Conservation (phyloP, 1,284 basidiomycete species). For the Laetiporus sulphureus region DNA sequence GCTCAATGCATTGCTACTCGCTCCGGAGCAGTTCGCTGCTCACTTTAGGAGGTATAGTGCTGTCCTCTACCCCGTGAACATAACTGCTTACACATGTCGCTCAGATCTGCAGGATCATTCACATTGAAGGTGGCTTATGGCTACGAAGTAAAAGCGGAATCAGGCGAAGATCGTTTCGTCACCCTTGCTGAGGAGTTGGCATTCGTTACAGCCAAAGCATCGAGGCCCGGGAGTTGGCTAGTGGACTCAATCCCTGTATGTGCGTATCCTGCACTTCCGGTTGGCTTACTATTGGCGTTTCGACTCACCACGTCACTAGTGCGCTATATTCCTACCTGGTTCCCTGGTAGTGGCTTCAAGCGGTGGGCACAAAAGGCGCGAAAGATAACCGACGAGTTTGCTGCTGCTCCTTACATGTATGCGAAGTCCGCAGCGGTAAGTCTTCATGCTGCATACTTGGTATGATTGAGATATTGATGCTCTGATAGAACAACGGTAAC, state of each 20-base stretch:
- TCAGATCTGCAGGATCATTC: slow-evolving; percentile 7
- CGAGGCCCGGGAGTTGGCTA: slow-evolving; percentile 11
- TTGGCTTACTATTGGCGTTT: too few relatives aligned
- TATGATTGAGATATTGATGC: background rate
- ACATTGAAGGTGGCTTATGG: slow-evolving; percentile 11
- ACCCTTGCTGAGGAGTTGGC: slow-evolving; percentile 9
- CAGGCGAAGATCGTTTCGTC: slow-evolving; percentile 6
- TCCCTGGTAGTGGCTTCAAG: slow-evolving; percentile 8
- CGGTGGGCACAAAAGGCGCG: slow-evolving; percentile 5
- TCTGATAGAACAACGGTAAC: background rate
- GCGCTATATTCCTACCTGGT: slow-evolving; percentile 3
- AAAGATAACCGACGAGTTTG: slow-evolving; percentile 2
- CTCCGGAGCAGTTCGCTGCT: slow-evolving; percentile 3
- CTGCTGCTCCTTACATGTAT: background rate
- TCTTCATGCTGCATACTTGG: background rate
- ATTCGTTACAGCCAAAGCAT: slow-evolving; percentile 7
- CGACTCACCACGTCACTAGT: too few relatives aligned
- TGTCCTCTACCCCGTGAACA: background rate
- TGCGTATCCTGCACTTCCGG: background rate
- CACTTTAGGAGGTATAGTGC: slow-evolving; percentile 1
- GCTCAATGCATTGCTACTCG: background rate
- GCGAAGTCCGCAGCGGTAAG: slow-evolving; percentile 2
- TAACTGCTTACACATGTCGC: background rate
- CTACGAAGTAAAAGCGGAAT: slow-evolving; percentile 5
- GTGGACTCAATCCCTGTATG: slow-evolving; percentile 12